Evolutionary conservation across 2,329 filamentous ascomycete species (phyloP).

Genomic region (Tolypocladium sp.): DNA sequence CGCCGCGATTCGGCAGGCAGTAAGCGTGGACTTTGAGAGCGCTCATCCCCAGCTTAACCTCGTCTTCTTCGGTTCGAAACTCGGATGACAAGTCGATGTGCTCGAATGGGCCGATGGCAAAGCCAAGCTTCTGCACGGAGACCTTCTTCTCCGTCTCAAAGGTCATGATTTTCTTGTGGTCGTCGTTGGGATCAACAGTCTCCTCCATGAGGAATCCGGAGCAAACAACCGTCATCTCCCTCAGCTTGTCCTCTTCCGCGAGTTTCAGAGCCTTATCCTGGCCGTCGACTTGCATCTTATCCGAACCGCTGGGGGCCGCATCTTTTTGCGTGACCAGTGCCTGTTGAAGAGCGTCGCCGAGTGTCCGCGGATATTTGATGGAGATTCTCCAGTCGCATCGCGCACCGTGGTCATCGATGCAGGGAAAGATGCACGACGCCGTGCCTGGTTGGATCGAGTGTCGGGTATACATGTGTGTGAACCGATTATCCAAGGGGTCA

Average conservation of each 20-base stretch:
- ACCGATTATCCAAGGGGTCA: conserved; percentile 68
- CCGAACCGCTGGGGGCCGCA: conserved; percentile 15
- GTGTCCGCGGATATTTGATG: conserved; percentile 74
- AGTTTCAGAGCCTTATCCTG: conserved; percentile 34
- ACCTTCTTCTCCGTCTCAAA: conserved; percentile 71
- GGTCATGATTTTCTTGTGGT: conserved; percentile 77
- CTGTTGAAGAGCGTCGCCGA: conserved; percentile 64
- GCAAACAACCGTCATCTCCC: conserved; percentile 86
- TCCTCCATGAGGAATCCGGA: conserved; percentile 86
- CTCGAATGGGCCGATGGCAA: conserved; percentile 91
- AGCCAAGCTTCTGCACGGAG: conserved; percentile 82
- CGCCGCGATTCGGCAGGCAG: conserved; percentile 72
- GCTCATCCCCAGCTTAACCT: conserved; percentile 81
- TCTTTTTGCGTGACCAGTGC: conserved; percentile 32
- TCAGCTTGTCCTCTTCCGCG: conserved; percentile 70
- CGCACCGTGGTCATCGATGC: conserved; percentile 75
- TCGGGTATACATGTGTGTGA: conserved; percentile 84
- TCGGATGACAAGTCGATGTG: conserved; percentile 78
- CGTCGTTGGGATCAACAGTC: conserved; percentile 63
- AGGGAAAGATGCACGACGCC: conserved; percentile 83
- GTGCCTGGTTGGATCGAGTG: conserved; percentile 71
- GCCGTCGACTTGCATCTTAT: conserved; percentile 30
- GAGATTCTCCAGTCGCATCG: conserved; percentile 83
- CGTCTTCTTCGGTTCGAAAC: conserved; percentile 82
- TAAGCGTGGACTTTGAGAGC: conserved; percentile 86